Evolutionary conservation across 192 early-diverging fungal genomes (phyloP).

Genomic region (Umbelopsis vinacea): DNA sequence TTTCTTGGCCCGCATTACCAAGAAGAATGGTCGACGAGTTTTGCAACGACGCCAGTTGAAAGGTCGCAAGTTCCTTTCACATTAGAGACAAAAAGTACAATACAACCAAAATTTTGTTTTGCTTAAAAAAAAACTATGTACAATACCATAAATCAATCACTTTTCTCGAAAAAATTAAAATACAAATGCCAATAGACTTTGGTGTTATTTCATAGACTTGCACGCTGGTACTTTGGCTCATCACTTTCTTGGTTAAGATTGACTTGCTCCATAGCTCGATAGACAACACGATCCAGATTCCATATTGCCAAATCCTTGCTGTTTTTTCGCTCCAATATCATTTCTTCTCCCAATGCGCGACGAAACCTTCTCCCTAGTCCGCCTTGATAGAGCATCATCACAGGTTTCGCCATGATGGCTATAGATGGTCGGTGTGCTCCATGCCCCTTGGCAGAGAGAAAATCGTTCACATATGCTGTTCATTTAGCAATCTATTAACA

Average conservation of each 20-base stretch:
- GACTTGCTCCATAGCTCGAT: background rate
- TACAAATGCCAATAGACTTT: background rate
- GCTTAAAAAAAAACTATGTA: constrained; percentile 2
- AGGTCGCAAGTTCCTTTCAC: constrained; percentile 86
- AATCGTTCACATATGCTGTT: constrained; percentile 20
- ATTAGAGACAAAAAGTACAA: constrained; percentile 49
- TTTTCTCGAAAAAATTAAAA: constrained; percentile 4
- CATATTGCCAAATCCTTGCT: background rate
- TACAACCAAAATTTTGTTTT: background rate
- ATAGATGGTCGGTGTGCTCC: constrained; percentile 40
- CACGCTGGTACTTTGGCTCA: background rate
- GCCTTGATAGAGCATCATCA: constrained; percentile 49
- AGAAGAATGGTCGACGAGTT: constrained; percentile 77
- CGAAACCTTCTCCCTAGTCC: constrained; percentile 41
- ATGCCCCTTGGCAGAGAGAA: background rate
- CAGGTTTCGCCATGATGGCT: constrained; percentile 43
- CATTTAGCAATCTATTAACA: background rate
- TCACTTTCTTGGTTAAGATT: background rate
- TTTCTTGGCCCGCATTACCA: constrained; percentile 82
- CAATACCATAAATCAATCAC: constrained; percentile 9
- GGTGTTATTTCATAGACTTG: background rate
- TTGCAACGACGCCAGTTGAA: constrained; percentile 80
- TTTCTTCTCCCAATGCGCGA: constrained; percentile 31
- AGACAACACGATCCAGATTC: constrained; percentile 10
- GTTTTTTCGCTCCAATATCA: background rate